Conservation (phyloP, 2,329 filamentous ascomycete genomes). For the Knoxdaviesia capensis region DNA sequence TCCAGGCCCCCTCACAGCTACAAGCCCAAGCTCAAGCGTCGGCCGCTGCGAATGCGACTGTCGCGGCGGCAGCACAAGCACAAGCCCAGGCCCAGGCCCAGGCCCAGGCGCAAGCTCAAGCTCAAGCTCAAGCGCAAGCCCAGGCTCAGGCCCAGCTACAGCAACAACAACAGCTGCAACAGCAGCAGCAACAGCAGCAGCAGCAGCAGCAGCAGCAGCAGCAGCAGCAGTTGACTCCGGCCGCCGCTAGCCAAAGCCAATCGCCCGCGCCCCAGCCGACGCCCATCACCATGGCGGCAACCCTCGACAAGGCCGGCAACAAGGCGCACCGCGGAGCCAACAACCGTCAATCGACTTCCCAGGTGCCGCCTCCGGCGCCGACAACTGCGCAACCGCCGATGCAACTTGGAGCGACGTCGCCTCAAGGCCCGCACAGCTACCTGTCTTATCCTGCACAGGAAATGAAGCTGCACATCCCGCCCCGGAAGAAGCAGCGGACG, state of each 20-base stretch:
- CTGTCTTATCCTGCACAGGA: neutral
- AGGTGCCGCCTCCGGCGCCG: conserved; percentile 30
- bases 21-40: neutral
- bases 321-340: conserved; percentile 16
- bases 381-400: conserved; percentile 37
- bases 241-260: too few species aligned
- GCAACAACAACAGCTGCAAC: conserved; percentile 31
- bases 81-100: neutral
- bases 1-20: neutral
- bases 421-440: conserved; percentile 38
- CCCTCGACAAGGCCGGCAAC: conserved; percentile 14
- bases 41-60: neutral
- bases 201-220: conserved; percentile 9
- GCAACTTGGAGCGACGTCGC: conserved; percentile 31
- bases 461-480: conserved; percentile 32
- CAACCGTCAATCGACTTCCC: too few species aligned
- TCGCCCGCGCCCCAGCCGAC: neutral
- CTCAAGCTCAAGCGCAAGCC: too few species aligned
- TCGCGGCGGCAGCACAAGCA: neutral
- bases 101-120: too few species aligned
- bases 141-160: too few species aligned
- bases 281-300: conserved; percentile 24
- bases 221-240: conserved; percentile 8
- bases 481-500: conserved; percentile 34
- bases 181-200: conserved; percentile 12